Evolutionary conservation across 2,329 filamentous ascomycete genomes (phyloP), one percentile per base, ranked within the genome.

Genomic region (Ophiostoma ips): DNA sequence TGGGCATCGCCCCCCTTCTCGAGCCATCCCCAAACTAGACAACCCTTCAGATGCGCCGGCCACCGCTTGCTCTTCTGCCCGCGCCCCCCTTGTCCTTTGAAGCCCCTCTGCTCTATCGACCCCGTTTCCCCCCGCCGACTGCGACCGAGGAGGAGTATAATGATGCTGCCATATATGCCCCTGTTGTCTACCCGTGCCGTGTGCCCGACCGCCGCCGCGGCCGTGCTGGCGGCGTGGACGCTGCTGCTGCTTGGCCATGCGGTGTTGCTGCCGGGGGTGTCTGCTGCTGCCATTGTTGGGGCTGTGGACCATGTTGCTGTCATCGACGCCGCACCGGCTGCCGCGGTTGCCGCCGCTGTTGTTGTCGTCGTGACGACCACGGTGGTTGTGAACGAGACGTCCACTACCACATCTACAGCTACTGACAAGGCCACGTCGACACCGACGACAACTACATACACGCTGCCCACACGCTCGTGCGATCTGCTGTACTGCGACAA

Each of bases 401-500:
- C 24, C 16, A 50, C 48, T n/a, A 50, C 34, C 12, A 43, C 45
- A 2, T 16, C 30, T 16, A 36, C 35, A 5, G n/a, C 33, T n/a
- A 40, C 47, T n/a, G 35, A 41, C 5, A 40, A 34, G 11, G 37
- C 40, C 8, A 16, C 37, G 2, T 16, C 33, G 7, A 10, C 13
- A 4, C 13, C 33, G 19, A 28, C 33, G 15, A 10, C 33, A 9
- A 36, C 21, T 1, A 28, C 33, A 18, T 2, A 12, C 11, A 18
- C 37, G 6, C 34, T 30, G 6, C 9, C 28, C 15, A 43, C 47
- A 3, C 36, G 5, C 3, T 53, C 52, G 16, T 57, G 55, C 45
- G 51, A 57, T 24, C 40, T 55, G 10, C 15, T 16, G 30, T 56
- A 54, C 53, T 57, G 56, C 51, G 48, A 48, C 18, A 13, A 13